Conservation (phyloP, 192 early-diverging fungal genomes). For the Entomortierella parvispora region DNA sequence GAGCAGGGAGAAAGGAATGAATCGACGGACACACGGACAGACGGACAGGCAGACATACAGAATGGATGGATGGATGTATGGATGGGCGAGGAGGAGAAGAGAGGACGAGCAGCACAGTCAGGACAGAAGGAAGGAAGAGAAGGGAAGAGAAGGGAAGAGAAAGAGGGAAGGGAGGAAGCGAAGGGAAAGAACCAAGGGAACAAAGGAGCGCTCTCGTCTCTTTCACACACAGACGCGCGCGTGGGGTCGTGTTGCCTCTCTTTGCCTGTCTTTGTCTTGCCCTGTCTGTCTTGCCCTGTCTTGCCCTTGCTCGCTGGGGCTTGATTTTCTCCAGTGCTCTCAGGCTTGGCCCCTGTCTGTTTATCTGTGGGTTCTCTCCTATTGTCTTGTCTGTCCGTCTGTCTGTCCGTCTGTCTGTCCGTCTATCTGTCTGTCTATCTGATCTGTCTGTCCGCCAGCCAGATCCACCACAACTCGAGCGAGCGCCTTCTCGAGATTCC, state of each 20-base stretch:
- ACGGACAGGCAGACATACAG: not conserved
- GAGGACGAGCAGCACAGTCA: not conserved
- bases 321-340: not conserved
- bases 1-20: not conserved
- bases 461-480: too few relatives aligned
- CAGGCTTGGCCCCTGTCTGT: too few relatives aligned
- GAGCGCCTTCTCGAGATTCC: too few relatives aligned
- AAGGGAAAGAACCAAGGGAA: not conserved
- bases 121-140: not conserved
- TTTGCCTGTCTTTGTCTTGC: not conserved
- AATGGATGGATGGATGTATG: not conserved
- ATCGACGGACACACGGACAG: not conserved
- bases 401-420: too few relatives aligned
- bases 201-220: too few relatives aligned
- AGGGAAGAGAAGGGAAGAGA: not conserved
- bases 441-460: too few relatives aligned
- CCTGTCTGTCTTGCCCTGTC: not conserved
- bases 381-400: too few relatives aligned
- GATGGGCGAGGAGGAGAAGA: not conserved
- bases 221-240: too few relatives aligned
- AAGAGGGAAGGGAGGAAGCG: not conserved
- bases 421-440: too few relatives aligned
- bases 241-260: too few relatives aligned
- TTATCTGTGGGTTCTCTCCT: too few relatives aligned
- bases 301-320: too few relatives aligned